Evolutionary conservation across 352 stramenopile genomes (phyloP).

Genomic region (Thraustotheca clavata): DNA sequence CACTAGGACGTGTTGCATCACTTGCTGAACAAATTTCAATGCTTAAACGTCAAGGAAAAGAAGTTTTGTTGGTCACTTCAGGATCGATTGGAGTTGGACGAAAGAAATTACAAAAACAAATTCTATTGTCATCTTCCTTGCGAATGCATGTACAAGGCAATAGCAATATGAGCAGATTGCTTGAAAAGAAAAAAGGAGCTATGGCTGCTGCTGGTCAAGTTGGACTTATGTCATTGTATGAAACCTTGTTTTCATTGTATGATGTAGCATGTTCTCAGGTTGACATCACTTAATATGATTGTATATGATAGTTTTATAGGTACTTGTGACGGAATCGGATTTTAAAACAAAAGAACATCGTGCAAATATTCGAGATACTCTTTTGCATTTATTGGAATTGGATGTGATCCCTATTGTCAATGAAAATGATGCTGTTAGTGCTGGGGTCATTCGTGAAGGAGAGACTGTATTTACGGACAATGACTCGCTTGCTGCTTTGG

Average conservation of each 20-base stretch:
- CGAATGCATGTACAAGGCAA: constrained; percentile 82
- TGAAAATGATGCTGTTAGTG: constrained; percentile 97
- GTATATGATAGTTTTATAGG: constrained; percentile 5
- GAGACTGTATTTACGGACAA: constrained; percentile 96
- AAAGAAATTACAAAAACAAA: constrained; percentile 91
- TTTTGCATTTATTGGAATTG: constrained; percentile 89
- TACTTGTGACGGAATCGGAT: constrained; percentile 71
- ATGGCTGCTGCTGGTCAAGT: constrained; percentile 93
- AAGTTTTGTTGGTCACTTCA: constrained; percentile 83
- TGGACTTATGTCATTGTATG: constrained; percentile 97
- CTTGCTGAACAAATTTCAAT: constrained; percentile 92
- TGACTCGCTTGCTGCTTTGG: constrained; percentile 86
- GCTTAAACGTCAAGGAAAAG: constrained; percentile 87
- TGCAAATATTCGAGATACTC: constrained; percentile 81
- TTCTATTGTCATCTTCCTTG: constrained; percentile 78
- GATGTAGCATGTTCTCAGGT: constrained; percentile 93
- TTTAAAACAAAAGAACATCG: constrained; percentile 81
- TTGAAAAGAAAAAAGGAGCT: constrained; percentile 81
- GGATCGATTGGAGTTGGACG: constrained; percentile 92
- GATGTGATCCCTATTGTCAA: constrained; percentile 98
- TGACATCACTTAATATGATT: not conserved
- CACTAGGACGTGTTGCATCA: constrained; percentile 82
- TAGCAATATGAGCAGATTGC: constrained; percentile 78
- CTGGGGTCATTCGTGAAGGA: constrained; percentile 92
- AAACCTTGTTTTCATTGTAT: constrained; percentile 92